phyloP scores from a whole-genome alignment of 768 basidiomycete species.

The Dioszegia aurantiaca region DNA sequence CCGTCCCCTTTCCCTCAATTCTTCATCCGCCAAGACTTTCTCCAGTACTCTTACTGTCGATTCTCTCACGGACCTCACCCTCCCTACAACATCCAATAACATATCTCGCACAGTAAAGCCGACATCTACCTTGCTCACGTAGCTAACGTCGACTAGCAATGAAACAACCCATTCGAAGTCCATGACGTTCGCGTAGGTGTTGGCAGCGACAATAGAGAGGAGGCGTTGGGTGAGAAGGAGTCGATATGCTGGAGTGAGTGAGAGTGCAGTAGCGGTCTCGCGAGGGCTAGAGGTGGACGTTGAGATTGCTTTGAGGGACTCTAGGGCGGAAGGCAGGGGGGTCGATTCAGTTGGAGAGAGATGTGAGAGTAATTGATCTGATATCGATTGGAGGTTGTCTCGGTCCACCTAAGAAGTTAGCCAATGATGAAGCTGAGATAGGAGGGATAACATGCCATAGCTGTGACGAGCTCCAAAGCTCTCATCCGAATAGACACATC shows the following conservation, averaged over 20 bases:
- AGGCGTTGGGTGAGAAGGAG: slow-evolving; percentile 76
- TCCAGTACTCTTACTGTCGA: slow-evolving; percentile 83
- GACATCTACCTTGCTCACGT: slow-evolving; percentile 76
- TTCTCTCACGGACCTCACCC: slow-evolving; percentile 70
- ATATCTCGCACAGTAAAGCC: slow-evolving; percentile 76
- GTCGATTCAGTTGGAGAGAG: slow-evolving; percentile 62
- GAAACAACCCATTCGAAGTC: slow-evolving; percentile 99
- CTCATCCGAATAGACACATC: slow-evolving; percentile 96
- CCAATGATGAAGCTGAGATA: neutral
- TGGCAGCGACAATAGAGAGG: slow-evolving; percentile 77
- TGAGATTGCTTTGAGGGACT: slow-evolving; percentile 59
- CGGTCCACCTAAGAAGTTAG: slow-evolving; percentile 64
- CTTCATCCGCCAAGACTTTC: slow-evolving; percentile 73
- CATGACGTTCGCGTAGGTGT: slow-evolving; percentile 77
- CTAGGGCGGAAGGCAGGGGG: slow-evolving; percentile 44
- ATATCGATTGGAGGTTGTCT: slow-evolving; percentile 80
- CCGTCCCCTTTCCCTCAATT: slow-evolving; percentile 64
- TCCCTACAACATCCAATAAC: slow-evolving; percentile 77
- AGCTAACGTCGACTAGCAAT: slow-evolving; percentile 84
- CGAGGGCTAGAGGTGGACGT: slow-evolving; percentile 51
- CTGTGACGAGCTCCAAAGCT: slow-evolving; percentile 86
- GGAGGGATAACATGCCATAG: slow-evolving; percentile 64
- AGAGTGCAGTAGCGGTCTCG: slow-evolving; percentile 54
- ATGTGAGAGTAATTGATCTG: slow-evolving; percentile 84
- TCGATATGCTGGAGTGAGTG: slow-evolving; percentile 79